Base-by-base conservation (phyloP, 2,329 filamentous ascomycete genomes). In the Didymellaceae sp. region DNA sequence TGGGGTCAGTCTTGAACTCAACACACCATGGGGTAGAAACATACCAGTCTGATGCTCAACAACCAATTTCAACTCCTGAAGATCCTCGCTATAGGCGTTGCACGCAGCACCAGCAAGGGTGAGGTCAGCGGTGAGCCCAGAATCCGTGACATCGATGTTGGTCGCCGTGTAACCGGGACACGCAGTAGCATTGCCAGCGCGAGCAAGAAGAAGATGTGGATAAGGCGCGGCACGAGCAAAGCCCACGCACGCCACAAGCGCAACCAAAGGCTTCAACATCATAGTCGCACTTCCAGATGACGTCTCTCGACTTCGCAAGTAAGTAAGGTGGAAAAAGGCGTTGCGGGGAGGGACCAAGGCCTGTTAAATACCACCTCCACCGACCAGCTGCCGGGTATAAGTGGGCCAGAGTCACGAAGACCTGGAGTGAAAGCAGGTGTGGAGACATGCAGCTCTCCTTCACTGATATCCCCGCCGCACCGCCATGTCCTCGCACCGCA, bases 111-210 rank as follows among this genome's bases (percentile, higher is more conserved):
- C 90, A 6, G 87, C 87, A 9, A 95, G 80, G 2, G 74, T 80
- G 38, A 96, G 77, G 57, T 88, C 81, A 1, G 90, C 91, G 1
- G 83, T 88, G 44, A 94, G 74, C 7, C 83, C 83, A 40, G 75
- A 77, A 26, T 71, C 65, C 0, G 76, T 82, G 41, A 78, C 72
- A 42, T 76, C 69, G 11, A 90, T 77, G 65, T 87, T 84, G 14
- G 79, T 81, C 2, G 86, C 87, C 21, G 67, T 78, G 74, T 91
- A 91, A 11, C 88, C 88, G 0, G 86, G 86, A 62, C 88, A 91
- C 31, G 82, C 43, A 65, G 82, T 17, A 77, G 81, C 11, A 72
- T 53, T 51, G 2, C 38, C 48, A 14, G 39, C 41, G 39, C 52
- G 54, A 34, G 30, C 18, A 14, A 35, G 18, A 17, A 56, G 39